phyloP scores from a whole-genome alignment of 2,329 filamentous ascomycete species.

The Pseudocercospora cruenta region DNA sequence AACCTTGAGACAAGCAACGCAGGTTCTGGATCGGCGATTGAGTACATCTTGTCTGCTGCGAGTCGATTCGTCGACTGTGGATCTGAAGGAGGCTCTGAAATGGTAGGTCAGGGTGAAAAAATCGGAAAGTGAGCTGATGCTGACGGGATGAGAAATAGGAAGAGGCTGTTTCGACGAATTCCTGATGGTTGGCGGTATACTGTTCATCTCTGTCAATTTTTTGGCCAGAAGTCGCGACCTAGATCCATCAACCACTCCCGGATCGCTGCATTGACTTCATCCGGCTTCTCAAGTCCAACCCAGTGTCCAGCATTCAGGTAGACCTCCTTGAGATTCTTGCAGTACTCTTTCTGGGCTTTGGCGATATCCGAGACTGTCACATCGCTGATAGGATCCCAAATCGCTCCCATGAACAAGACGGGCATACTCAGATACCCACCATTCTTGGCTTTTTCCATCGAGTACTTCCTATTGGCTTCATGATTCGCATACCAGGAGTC shows the following conservation, averaged over 20 bases:
- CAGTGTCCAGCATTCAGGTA: slow-evolving; percentile 29
- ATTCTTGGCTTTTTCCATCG: slow-evolving; percentile 41
- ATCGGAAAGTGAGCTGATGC: too few species aligned
- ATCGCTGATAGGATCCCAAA: slow-evolving; percentile 44
- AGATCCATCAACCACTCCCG: background rate
- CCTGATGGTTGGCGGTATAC: too few species aligned
- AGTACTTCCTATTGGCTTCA: slow-evolving; percentile 46
- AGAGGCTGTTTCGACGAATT: slow-evolving; percentile 4
- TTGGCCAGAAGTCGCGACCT: too few species aligned
- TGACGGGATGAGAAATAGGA: too few species aligned
- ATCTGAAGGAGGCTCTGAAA: too few species aligned
- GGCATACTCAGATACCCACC: slow-evolving; percentile 40
- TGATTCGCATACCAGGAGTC: slow-evolving; percentile 50
- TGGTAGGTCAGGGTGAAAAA: too few species aligned
- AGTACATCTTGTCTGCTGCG: background rate
- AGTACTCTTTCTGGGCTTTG: slow-evolving; percentile 39
- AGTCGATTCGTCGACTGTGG: background rate
- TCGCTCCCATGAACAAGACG: slow-evolving; percentile 44
- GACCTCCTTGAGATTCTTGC: slow-evolving; percentile 47
- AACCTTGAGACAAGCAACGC: background rate
- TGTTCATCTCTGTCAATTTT: too few species aligned
- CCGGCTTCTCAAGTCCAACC: slow-evolving; percentile 27
- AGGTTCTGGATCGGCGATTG: too few species aligned
- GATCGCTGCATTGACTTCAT: slow-evolving; percentile 29
- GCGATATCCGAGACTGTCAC: slow-evolving; percentile 37